phyloP scores from a whole-genome alignment of 179 eudicot genomes.

The Silene vulgaris region DNA sequence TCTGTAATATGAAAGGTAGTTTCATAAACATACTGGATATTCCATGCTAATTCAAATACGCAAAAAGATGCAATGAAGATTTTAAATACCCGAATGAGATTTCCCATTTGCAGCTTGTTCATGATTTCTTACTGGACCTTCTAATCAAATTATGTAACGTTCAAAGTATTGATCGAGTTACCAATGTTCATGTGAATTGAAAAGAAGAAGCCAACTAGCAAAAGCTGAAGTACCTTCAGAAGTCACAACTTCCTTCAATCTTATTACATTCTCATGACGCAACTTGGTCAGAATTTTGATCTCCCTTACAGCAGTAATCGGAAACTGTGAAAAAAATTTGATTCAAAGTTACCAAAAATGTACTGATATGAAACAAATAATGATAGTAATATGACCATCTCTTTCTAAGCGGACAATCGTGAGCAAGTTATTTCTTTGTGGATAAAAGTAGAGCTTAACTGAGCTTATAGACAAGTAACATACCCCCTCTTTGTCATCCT shows the following conservation, averaged over 20 bases:
- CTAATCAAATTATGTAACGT: background rate
- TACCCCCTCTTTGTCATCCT: conserved; percentile 35
- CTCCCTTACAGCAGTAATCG: conserved; percentile 35
- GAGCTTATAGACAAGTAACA: conserved; percentile 14
- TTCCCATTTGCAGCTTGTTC: conserved; percentile 16
- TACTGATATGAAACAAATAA: conserved; percentile 4
- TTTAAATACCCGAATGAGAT: conserved; percentile 10
- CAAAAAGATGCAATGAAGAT: background rate
- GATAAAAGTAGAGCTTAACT: background rate
- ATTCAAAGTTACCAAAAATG: background rate
- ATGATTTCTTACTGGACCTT: conserved; percentile 16
- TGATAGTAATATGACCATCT: background rate
- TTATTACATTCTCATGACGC: conserved; percentile 32
- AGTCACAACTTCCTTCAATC: conserved; percentile 33
- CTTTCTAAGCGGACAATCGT: background rate
- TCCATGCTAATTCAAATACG: background rate
- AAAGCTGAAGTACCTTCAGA: conserved; percentile 31
- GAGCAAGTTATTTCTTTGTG: background rate
- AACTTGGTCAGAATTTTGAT: conserved; percentile 28
- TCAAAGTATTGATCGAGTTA: conserved; percentile 5
- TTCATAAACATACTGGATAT: background rate
- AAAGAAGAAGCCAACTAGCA: background rate
- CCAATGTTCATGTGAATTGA: background rate
- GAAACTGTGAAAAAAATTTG: conserved; percentile 27
- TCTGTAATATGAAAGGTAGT: conserved; percentile 16